These are phyloP conservation scores for Mucor indicus DNA, from an alignment of 371 early-diverging fungal genomes.

Conservation along the genomic window DNA sequence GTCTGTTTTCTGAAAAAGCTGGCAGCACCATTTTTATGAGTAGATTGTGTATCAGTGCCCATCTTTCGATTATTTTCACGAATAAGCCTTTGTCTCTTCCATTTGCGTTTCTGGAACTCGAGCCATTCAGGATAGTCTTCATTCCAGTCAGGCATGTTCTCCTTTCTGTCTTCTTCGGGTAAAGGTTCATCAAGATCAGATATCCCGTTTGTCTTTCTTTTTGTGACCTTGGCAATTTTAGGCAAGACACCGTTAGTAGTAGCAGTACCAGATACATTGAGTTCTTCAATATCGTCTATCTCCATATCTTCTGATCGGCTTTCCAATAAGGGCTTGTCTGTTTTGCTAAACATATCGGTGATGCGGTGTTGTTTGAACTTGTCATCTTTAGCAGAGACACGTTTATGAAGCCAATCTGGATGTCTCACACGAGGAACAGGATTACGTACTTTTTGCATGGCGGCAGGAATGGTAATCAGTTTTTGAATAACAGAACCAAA, in stretches of 20 bases:
- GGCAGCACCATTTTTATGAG: not conserved
- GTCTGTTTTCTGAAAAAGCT: constrained; percentile 57
- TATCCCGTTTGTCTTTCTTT: constrained; percentile 15
- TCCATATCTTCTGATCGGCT: constrained; percentile 19
- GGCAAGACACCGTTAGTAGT: constrained; percentile 13
- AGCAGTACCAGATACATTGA: constrained; percentile 22
- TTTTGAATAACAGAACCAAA: constrained; percentile 96
- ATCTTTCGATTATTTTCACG: constrained; percentile 44
- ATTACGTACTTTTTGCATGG: constrained; percentile 94
- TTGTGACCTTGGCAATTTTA: constrained; percentile 30
- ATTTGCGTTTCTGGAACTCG: constrained; percentile 67
- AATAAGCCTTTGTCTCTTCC: constrained; percentile 59
- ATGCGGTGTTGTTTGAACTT: constrained; percentile 83
- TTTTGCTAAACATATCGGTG: constrained; percentile 74
- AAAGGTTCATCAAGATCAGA: constrained; percentile 19
- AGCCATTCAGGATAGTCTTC: constrained; percentile 65
- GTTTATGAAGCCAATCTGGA: constrained; percentile 93
- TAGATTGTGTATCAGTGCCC: constrained; percentile 9
- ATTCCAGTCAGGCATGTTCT: constrained; percentile 53
- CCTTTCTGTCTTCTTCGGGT: constrained; percentile 38
- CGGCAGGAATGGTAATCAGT: constrained; percentile 98
- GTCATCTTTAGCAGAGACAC: constrained; percentile 71
- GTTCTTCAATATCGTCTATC: constrained; percentile 30
- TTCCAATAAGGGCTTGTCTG: constrained; percentile 24
- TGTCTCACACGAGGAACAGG: constrained; percentile 91